These are phyloP conservation scores for Phytopythium boreale DNA, from an alignment of 352 stramenopile species.

Conservation along the genomic window DNA sequence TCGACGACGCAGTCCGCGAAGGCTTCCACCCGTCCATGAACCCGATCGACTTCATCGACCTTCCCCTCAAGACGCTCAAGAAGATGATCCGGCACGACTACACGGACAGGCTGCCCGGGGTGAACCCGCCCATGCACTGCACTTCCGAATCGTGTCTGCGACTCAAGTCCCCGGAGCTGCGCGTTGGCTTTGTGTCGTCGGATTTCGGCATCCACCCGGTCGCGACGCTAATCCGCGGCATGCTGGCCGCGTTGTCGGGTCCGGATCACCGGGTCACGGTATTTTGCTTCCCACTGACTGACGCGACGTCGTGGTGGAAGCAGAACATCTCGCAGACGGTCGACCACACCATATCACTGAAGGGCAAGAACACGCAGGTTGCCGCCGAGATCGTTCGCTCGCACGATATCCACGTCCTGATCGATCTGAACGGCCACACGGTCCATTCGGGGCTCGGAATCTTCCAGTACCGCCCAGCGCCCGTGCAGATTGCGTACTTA, in stretches of 20 bases:
- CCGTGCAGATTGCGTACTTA: constrained; percentile 69
- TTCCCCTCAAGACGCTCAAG: constrained; percentile 24
- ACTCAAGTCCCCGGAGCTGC: constrained; percentile 30
- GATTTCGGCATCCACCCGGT: constrained; percentile 86
- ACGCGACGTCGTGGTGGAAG: constrained; percentile 71
- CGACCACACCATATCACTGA: constrained; percentile 65
- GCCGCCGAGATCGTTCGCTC: constrained; percentile 49
- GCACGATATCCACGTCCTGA: constrained; percentile 64
- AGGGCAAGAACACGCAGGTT: constrained; percentile 44
- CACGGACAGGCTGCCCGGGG: background rate
- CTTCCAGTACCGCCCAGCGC: constrained; percentile 55
- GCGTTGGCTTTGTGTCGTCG: constrained; percentile 73
- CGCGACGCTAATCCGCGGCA: constrained; percentile 56
- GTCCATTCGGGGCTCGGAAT: constrained; percentile 69
- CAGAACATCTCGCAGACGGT: constrained; percentile 71
- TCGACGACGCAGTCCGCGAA: constrained; percentile 20
- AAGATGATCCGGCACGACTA: constrained; percentile 20
- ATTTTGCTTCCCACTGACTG: constrained; percentile 71
- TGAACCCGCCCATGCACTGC: constrained; percentile 15
- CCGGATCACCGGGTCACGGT: constrained; percentile 33
- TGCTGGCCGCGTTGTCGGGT: constrained; percentile 47
- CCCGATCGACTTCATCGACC: constrained; percentile 47
- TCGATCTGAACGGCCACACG: constrained; percentile 86
- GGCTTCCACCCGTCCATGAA: constrained; percentile 16
- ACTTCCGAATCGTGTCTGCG: constrained; percentile 12